phyloP scores from a whole-genome alignment of 1,139 yeast genomes.

The Spathaspora jeffriesii region DNA sequence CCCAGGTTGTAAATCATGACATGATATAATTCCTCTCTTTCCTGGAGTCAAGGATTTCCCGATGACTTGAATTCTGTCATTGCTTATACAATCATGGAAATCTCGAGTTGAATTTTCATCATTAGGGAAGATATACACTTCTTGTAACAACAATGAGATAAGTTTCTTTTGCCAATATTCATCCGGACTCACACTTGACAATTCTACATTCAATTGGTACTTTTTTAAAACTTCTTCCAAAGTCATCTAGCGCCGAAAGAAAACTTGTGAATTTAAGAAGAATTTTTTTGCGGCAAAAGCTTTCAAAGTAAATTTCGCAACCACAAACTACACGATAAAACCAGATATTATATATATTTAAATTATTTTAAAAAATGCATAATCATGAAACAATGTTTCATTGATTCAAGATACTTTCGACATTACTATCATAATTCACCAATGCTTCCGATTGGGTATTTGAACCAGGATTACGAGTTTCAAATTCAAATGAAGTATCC shows the following conservation, averaged over 20 bases:
- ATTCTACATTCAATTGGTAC: slow-evolving; percentile 2
- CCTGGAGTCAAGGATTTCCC: slow-evolving; percentile 13
- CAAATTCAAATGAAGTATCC: slow-evolving; percentile 18
- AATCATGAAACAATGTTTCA: background rate
- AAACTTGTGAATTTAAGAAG: background rate
- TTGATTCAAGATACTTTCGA: slow-evolving; percentile 14
- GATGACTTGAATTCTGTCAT: slow-evolving; percentile 8
- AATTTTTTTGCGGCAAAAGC: background rate
- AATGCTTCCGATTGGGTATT: slow-evolving; percentile 9
- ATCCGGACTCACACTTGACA: background rate
- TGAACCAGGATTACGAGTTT: slow-evolving; percentile 7
- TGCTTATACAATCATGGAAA: slow-evolving; percentile 11
- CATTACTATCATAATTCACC: slow-evolving; percentile 14
- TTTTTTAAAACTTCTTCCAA: slow-evolving; percentile 1
- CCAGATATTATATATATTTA: background rate
- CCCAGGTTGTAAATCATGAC: background rate
- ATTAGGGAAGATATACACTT: slow-evolving; percentile 11
- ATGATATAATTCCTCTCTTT: slow-evolving; percentile 11
- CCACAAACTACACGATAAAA: background rate
- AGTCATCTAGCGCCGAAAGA: background rate
- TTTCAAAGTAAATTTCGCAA: background rate
- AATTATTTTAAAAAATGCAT: background rate
- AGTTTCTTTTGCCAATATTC: slow-evolving; percentile 11
- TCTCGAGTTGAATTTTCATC: slow-evolving; percentile 11
- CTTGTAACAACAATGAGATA: slow-evolving; percentile 7